Evolutionary conservation across 2,329 filamentous ascomycete genomes (phyloP), one percentile per base, ranked within the genome.

Genomic region (Hymenotorrendiella dingleyae): DNA sequence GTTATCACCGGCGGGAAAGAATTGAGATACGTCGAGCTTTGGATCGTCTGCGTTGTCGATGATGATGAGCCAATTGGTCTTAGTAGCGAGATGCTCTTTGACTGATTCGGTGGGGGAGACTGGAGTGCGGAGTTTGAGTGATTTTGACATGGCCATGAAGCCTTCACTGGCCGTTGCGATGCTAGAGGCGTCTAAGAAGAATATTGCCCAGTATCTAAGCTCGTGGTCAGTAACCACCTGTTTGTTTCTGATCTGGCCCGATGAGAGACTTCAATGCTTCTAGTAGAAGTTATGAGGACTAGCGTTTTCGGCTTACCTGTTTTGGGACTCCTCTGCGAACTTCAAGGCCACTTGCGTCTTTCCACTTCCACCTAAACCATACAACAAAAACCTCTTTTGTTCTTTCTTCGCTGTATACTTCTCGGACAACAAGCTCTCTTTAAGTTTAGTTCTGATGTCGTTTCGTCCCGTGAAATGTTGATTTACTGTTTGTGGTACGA

Each of bases 31-130:
- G 47, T 37, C 58, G 10, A 21, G n/a, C 5, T 52, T 40, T 6
- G 61, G 56, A 47, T 66, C 56, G 37, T 70, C 65, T 1, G 63
- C 65, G 45, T 69, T 70, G 48, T 70, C 66, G 19, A 70, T 59
- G 4, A 70, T 55, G n/a, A 65, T 50, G 8, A 65, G 54, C 62
- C 62, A 65, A 5, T 54, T 45, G 9, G 46, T 45, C 16, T 55
- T 38, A 4, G 16, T 34, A 3, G 49, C 24, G 7, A 65, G 42
- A 51, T 51, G 60, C 9, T 49, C 22, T 36, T 46, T 53, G 5
- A 41, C 47, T 3, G 35, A 19, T 3, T 47, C 45, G 7, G 43
- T 27, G 12, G 8, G 36, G 10, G 38, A 17, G 28, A 40, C 40
- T 4, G 42, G 14, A 20, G n/a, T 27, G 3, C 2, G 5, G 2